Conservation (phyloP, 345 rosid genomes). For the Moricandia moricandioides region DNA sequence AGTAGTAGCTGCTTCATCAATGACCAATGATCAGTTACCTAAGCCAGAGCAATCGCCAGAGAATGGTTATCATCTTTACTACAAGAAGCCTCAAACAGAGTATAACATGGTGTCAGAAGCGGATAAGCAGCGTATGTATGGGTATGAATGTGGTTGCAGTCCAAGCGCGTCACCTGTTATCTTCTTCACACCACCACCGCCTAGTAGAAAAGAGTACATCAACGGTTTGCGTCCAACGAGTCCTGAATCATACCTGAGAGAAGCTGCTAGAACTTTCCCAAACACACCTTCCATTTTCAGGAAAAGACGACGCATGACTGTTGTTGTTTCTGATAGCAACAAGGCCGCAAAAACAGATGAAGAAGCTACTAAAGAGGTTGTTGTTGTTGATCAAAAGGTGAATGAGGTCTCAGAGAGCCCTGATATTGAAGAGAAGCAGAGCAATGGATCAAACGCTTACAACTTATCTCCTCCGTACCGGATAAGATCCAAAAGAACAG, state of each 20-base stretch:
- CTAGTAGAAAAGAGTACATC: constrained; percentile 47
- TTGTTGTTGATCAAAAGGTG: constrained; percentile 35
- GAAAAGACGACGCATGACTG: constrained; percentile 54
- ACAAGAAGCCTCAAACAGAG: constrained; percentile 53
- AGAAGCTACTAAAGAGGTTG: constrained; percentile 31
- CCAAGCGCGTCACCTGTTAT: constrained; percentile 56
- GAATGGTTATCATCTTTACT: constrained; percentile 44
- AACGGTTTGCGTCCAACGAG: constrained; percentile 45
- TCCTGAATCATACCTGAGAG: constrained; percentile 72
- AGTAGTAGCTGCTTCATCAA: constrained; percentile 49
- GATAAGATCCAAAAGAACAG: constrained; percentile 72
- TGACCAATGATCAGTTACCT: constrained; percentile 31
- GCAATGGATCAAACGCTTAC: constrained; percentile 45
- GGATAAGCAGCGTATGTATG: constrained; percentile 39
- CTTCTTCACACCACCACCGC: constrained; percentile 80
- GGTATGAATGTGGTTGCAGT: constrained; percentile 44
- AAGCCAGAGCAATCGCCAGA: constrained; percentile 32
- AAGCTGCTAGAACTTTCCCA: constrained; percentile 79
- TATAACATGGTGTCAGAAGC: constrained; percentile 36
- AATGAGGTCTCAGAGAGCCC: constrained; percentile 45
- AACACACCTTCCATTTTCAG: constrained; percentile 89
- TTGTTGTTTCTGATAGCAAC: constrained; percentile 33
- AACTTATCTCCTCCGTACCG: constrained; percentile 90
- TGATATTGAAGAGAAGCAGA: constrained; percentile 34
- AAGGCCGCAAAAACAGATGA: constrained; percentile 33